These are phyloP conservation scores for Euphorbia lathyris DNA, from an alignment of 345 rosid species.

Conservation along the genomic window DNA sequence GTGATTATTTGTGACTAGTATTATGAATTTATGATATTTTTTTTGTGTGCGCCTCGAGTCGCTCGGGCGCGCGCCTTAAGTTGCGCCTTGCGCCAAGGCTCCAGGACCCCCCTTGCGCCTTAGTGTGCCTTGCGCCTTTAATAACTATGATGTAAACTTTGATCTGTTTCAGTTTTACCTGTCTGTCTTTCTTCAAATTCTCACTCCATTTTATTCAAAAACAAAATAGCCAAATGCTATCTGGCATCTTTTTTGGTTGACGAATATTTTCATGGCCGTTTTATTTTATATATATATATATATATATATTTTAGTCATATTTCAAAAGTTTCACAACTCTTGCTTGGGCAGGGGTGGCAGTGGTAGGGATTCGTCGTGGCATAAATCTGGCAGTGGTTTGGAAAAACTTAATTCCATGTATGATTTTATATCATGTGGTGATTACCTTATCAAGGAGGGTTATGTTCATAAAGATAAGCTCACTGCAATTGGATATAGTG, in stretches of 20 bases:
- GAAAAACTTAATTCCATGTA: slow-evolving; percentile 62
- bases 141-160: no score
- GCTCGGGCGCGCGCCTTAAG: no score
- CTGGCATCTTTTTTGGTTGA: not conserved
- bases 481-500: slow-evolving; percentile 68
- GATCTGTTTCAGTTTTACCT: not conserved
- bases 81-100: no score
- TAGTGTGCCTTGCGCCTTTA: no score
- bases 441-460: slow-evolving; percentile 57
- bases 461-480: slow-evolving; percentile 59
- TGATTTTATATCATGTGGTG: slow-evolving; percentile 63
- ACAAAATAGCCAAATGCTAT: not conserved
- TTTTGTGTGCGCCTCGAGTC: no score
- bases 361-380: slow-evolving; percentile 64
- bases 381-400: slow-evolving; percentile 61
- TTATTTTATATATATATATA: no score
- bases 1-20: no score
- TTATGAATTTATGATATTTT: no score
- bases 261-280: not conserved
- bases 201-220: not conserved
- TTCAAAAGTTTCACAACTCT: not conserved
- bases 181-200: no score
- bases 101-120: no score
- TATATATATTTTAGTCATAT: no score
- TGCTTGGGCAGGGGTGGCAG: slow-evolving; percentile 61